Evolutionary conservation across 495 filamentous ascomycete genomes (phyloP).

Genomic region (Aspergillus indologenus): DNA sequence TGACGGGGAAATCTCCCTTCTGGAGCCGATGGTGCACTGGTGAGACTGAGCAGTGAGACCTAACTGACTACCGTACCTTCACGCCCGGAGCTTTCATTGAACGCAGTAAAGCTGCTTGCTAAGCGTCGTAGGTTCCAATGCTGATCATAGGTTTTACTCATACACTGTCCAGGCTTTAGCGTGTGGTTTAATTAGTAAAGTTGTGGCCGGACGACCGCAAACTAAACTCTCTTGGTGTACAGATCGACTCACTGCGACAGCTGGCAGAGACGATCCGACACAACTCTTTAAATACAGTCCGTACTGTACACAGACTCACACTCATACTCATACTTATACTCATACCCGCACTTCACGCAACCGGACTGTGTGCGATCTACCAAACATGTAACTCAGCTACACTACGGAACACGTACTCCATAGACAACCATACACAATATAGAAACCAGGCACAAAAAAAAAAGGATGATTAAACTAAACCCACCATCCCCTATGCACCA

Average conservation of each 20-base stretch:
- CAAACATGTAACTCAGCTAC: too few relatives aligned
- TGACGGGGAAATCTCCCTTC: slow-evolving; percentile 1
- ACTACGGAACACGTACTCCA: too few relatives aligned
- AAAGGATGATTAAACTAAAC: slow-evolving; percentile 6
- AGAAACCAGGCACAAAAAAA: background rate
- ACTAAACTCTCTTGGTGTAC: background rate
- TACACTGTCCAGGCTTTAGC: background rate
- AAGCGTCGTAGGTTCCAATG: background rate
- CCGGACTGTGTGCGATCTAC: background rate
- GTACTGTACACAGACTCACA: too few relatives aligned
- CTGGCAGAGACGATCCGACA: background rate
- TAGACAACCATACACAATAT: background rate
- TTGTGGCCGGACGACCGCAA: too few relatives aligned
- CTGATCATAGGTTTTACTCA: background rate
- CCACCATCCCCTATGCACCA: background rate
- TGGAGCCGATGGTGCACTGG: slow-evolving; percentile 2
- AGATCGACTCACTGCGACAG: background rate
- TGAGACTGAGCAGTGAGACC: too few relatives aligned
- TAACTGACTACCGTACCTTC: too few relatives aligned
- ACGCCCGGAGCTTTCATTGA: background rate
- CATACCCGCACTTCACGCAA: too few relatives aligned
- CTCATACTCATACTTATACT: too few relatives aligned
- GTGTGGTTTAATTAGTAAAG: background rate
- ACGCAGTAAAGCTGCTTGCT: background rate
- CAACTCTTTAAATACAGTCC: background rate